Evolutionary conservation across 2,329 filamentous ascomycete species (phyloP).

Genomic region (Alternaria panax): DNA sequence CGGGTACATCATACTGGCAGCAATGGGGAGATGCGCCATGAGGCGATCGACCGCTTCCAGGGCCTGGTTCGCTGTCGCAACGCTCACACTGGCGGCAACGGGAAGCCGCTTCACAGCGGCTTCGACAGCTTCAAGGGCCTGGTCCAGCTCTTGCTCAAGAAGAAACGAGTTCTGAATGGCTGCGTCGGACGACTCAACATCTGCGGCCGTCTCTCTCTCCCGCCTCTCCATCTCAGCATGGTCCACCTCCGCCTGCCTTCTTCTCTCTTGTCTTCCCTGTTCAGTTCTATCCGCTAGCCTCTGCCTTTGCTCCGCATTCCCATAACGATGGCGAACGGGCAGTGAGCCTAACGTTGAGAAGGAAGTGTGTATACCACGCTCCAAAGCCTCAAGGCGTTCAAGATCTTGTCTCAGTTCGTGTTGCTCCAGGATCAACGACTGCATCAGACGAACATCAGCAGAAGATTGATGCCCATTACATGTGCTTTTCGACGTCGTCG

Average conservation of each 20-base stretch:
- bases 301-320: background rate
- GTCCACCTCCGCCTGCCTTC: background rate
- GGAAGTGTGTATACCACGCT: background rate
- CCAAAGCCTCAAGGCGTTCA: background rate
- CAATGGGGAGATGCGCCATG: background rate
- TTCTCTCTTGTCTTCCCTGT: background rate
- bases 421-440: background rate
- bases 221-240: background rate
- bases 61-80: background rate
- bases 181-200: background rate
- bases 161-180: background rate
- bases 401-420: conserved; percentile 9
- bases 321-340: background rate
- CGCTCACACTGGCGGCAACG: background rate
- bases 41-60: background rate
- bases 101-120: background rate
- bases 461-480: background rate
- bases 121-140: background rate
- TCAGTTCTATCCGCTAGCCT: fast-evolving
- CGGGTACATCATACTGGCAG: background rate
- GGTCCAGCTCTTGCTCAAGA: background rate
- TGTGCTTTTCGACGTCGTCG: background rate
- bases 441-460: background rate
- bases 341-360: background rate
- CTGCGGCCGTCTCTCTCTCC: background rate